These are phyloP conservation scores for Ulmus americana DNA, from an alignment of 331 rosid species.

Conservation along the genomic window DNA sequence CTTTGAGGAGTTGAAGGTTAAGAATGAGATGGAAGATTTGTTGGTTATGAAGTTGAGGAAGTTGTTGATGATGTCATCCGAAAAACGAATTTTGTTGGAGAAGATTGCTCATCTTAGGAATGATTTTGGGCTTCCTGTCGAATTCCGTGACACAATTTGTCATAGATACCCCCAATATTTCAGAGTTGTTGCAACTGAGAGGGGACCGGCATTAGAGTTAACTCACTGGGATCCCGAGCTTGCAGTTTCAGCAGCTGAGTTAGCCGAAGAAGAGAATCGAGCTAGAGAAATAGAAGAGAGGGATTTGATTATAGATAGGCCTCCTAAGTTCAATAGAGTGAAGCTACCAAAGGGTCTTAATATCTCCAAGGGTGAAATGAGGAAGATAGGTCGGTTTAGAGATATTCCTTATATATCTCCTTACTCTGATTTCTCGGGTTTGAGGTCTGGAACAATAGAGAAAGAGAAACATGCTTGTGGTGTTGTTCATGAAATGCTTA, in stretches of 20 bases:
- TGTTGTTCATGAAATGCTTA: slow-evolving; percentile 78
- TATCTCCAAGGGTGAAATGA: slow-evolving; percentile 71
- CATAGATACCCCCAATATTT: slow-evolving; percentile 73
- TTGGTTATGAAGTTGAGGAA: slow-evolving; percentile 67
- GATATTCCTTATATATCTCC: slow-evolving; percentile 75
- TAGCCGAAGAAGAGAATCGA: slow-evolving; percentile 60
- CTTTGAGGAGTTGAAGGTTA: slow-evolving; percentile 62
- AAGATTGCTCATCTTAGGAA: slow-evolving; percentile 61
- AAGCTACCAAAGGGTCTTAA: slow-evolving; percentile 75
- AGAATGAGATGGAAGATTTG: slow-evolving; percentile 77
- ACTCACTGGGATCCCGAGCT: slow-evolving; percentile 90
- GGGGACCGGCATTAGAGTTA: slow-evolving; percentile 75
- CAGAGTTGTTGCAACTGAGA: slow-evolving; percentile 59
- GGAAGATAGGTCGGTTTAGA: slow-evolving; percentile 62
- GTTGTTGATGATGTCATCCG: slow-evolving; percentile 69
- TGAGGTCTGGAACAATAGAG: slow-evolving; percentile 47
- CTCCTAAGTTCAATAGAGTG: slow-evolving; percentile 55
- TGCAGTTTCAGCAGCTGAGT: slow-evolving; percentile 80
- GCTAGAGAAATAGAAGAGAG: slow-evolving; percentile 60
- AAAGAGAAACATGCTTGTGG: slow-evolving; percentile 86
- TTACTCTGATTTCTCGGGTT: slow-evolving; percentile 67
- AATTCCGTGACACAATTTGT: slow-evolving; percentile 78
- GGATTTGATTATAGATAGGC: slow-evolving; percentile 71
- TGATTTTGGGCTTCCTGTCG: slow-evolving; percentile 69
- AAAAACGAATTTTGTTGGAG: slow-evolving; percentile 64